Evolutionary conservation across 176 grass and related monocot genomes (phyloP), one percentile per base, ranked within the genome.

Genomic region (Thalia dealbata): DNA sequence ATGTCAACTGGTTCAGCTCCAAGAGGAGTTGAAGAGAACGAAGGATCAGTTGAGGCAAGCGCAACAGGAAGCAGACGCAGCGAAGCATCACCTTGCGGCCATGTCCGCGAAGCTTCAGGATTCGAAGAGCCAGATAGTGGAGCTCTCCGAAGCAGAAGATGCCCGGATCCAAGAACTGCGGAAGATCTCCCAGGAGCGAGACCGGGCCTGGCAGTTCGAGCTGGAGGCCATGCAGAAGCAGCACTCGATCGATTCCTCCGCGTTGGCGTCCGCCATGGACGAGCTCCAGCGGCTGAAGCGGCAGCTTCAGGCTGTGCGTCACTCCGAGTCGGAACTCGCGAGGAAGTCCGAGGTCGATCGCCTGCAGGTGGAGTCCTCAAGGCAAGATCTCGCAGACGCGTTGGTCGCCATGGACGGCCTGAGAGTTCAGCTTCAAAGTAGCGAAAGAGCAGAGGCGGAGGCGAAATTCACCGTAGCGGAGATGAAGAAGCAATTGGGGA

Each of bases 11-110:
- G 78, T 26, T 72, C 85, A 86, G 69, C 83, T 93, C 27, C 85
- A 99, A 66, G 89, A 93, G 52, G 95, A 99, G 69, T 61, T 93
- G 71, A 99, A 91, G 71, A 99, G 91, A 81, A 73, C 77, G 52
- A 99, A 84, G 79, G 95, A 93, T 43, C 90, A 88, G 58, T 71
- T 99, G 10, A 84, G 73, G 19, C 83, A 85, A n/a, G 69, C 77
- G 0, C 83, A 82, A 72, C 90, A 91, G 74, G 95, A 91, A 77
- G 85, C 80, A 25, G 90, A 91, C 65, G 87, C 89, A 67, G 78
- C 85, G 27, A 92, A 97, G 32, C 80, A 86, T 72, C 83, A 93
- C 69, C 82, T 81, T 46, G 77, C 77, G 16, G 77, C 25, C 64
- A 50, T 78, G 28, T 64, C 83, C 6, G 73, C n/a, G 0, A 88